Conservation (phyloP, 139 green algal species). For the Coelastrella sp. region DNA sequence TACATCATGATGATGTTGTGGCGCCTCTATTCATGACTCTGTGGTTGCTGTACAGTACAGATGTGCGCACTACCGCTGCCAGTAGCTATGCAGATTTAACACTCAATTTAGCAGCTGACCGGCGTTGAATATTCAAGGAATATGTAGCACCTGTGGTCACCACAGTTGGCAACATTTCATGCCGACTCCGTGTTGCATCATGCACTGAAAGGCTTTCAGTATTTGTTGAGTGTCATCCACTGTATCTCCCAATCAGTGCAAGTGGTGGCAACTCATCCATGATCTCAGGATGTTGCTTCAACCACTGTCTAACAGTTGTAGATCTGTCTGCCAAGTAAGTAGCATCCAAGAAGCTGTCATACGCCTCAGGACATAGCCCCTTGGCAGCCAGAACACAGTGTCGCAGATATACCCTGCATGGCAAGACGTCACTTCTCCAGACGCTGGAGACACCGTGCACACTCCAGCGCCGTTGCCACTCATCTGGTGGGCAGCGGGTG, state of each 20-base stretch:
- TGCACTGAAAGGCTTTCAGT: too few relatives aligned
- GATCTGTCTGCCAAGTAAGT: constrained; percentile 87
- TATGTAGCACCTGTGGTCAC: too few relatives aligned
- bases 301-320: constrained; percentile 73
- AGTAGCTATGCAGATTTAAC: too few relatives aligned
- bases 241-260: constrained; percentile 81
- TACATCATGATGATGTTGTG: too few relatives aligned
- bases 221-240: constrained; percentile 65
- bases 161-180: too few relatives aligned
- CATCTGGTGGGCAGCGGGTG: constrained; percentile 71
- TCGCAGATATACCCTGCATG: constrained; percentile 84
- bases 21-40: too few relatives aligned
- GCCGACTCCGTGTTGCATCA: too few relatives aligned
- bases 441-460: constrained; percentile 77
- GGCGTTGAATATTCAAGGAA: too few relatives aligned
- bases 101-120: too few relatives aligned
- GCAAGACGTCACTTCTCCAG: constrained; percentile 68
- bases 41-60: too few relatives aligned
- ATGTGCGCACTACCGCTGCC: too few relatives aligned
- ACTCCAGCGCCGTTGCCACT: constrained; percentile 82
- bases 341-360: constrained; percentile 85
- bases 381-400: constrained; percentile 90
- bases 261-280: constrained; percentile 85
- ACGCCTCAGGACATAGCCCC: constrained; percentile 66
- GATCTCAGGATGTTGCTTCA: constrained; percentile 81